Base-by-base conservation (phyloP, 208 protist species). In the Trypanosoma rangeli region DNA sequence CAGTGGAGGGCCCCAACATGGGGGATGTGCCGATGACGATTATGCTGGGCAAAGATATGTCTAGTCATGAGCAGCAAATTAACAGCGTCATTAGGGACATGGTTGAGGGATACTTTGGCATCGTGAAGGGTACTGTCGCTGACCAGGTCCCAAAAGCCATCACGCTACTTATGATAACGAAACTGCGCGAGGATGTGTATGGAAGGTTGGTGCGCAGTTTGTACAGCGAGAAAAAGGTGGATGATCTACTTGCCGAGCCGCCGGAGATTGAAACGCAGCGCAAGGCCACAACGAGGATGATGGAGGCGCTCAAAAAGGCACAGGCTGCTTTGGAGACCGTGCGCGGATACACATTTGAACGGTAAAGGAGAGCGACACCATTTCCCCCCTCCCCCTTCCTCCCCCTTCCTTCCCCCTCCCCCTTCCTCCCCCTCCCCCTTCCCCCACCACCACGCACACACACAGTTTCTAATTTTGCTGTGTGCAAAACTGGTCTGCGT, bases 111-210 rank as follows among this genome's bases (percentile, higher is more conserved):
- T 98, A 98, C 82, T 98, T 97, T 55, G 68, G 70, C 9, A 95
- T 98, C 72, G 85, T 97, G 50, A 93, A 96, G 75, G 88, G 86
- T 48, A 96, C 91, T 83, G 85, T 98, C 24, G 69, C 85, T 46
- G 98, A 99, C 72, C 86, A 94, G 67, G 95, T 99, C 10, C 98
- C 98, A 48, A 99, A 99, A 84, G 90, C 95, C 26, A 98, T 99
- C 60, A 99, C 99, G 64, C 89, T 98, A 64, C 98, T 99, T 58
- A 92, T 99, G 70, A 98, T 99, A 56, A 95, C 98, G 15, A 85
- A 90, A 1, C 70, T 95, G 66, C 89, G 92, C 4, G 83, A 90
- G 62, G 84, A 95, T 64, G 84, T 99, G 22, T 98, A 99, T 73
- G 95, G 89, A n/a, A 86, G 93, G 28, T 76, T 99, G 5, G 96